A percentile compares a stretch with the other conserved stretches of the same genome.
Evolutionary conservation across 2,329 filamentous ascomycete genomes (phyloP).

Genomic region (Aspergillus ochraceus): DNA sequence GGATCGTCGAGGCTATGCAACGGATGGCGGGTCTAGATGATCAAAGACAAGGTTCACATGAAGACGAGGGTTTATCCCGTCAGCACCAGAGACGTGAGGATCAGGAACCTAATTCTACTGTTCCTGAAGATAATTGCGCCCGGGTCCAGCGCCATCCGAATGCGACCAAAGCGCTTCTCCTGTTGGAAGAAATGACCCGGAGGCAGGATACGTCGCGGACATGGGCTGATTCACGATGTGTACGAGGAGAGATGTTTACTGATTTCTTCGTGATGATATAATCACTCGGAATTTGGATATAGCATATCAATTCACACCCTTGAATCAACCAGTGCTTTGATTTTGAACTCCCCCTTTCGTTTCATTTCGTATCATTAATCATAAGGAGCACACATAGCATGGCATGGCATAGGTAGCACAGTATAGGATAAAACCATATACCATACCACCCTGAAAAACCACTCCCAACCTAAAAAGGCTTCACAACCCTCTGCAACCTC

Average conservation of each 20-base stretch:
- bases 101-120: background rate
- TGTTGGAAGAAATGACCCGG: conserved; percentile 36
- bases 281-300: background rate
- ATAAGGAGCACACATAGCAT: background rate
- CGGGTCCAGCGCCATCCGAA: conserved; percentile 29
- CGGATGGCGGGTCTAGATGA: conserved; percentile 26
- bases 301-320: background rate
- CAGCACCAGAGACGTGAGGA: conserved; percentile 8
- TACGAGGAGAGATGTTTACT: conserved; percentile 34
- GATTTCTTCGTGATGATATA: conserved; percentile 37
- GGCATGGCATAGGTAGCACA: too few species aligned
- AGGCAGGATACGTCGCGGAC: conserved; percentile 35
- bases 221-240: conserved; percentile 36
- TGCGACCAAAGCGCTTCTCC: conserved; percentile 29
- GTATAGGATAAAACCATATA: too few species aligned
- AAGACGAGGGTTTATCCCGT: background rate
- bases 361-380: background rate
- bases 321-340: too few species aligned
- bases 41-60: background rate
- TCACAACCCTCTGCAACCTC: conserved; percentile 36
- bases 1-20: conserved; percentile 36
- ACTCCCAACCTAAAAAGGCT: conserved; percentile 27
- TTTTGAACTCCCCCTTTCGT: background rate
- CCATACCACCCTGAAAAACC: too few species aligned
- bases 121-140: background rate